Evolutionary conservation across 176 grass and related monocot genomes (phyloP).

Genomic region (Tillandsia fasciculata): DNA sequence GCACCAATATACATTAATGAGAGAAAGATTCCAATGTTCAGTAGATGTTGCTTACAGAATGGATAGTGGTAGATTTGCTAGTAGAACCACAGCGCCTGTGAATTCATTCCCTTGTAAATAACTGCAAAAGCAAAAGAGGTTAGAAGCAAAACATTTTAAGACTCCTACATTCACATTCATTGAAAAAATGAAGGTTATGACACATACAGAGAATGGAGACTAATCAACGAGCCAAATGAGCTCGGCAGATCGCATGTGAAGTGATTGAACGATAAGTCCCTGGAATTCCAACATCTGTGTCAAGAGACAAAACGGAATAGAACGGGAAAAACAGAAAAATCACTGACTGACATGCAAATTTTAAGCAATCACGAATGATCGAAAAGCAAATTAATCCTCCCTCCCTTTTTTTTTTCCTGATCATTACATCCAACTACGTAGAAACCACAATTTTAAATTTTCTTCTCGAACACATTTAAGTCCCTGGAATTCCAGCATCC

Average conservation of each 20-base stretch:
- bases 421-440: background rate
- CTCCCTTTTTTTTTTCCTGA: background rate
- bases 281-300: constrained; percentile 17
- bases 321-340: background rate
- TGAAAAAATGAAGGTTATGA: background rate
- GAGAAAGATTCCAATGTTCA: constrained; percentile 16
- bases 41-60: constrained; percentile 57
- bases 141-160: background rate
- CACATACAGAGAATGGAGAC: constrained; percentile 70
- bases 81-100: constrained; percentile 71
- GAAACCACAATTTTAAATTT: background rate
- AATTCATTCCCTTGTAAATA: constrained; percentile 78
- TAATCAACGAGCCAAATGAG: constrained; percentile 63
- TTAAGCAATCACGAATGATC: background rate
- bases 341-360: background rate
- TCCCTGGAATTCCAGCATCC: constrained; percentile 35
- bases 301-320: background rate
- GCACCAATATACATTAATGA: constrained; percentile 5
- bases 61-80: constrained; percentile 60
- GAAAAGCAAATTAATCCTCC: background rate
- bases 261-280: constrained; percentile 82
- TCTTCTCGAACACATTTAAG: constrained; percentile 24
- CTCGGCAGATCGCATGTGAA: constrained; percentile 62
- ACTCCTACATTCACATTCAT: constrained; percentile 14
- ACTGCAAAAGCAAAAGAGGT: constrained; percentile 36